Conservation (phyloP, 2,329 filamentous ascomycete genomes). For the Byssoonygena ceratinophila region DNA sequence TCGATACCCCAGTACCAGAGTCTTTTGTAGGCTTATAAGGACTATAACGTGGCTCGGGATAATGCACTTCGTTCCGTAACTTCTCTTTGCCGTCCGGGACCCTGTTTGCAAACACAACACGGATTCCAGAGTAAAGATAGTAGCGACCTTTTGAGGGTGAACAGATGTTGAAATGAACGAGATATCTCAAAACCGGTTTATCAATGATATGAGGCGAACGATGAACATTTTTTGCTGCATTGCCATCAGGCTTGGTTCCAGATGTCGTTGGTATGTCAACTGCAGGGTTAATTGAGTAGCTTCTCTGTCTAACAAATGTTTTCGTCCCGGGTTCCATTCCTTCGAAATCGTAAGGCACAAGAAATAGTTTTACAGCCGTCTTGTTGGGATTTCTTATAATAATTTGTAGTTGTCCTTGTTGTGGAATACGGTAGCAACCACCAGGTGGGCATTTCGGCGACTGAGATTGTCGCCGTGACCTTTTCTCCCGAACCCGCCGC, state of each 20-base stretch:
- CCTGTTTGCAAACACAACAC: conserved; percentile 92
- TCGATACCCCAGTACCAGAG: conserved; percentile 35
- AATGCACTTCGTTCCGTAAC: conserved; percentile 76
- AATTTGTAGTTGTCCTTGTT: conserved; percentile 89
- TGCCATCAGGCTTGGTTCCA: conserved; percentile 34
- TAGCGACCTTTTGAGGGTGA: conserved; percentile 71
- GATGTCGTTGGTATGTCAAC: conserved; percentile 55
- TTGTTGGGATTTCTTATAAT: conserved; percentile 98
- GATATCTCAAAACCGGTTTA: conserved; percentile 70
- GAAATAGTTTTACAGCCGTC: conserved; percentile 89
- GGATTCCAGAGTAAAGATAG: conserved; percentile 82
- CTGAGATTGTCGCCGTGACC: conserved; percentile 47
- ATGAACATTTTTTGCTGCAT: conserved; percentile 45
- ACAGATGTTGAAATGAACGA: conserved; percentile 89
- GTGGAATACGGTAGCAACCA: conserved; percentile 85
- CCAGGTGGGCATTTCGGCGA: conserved; percentile 63
- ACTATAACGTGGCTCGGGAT: conserved; percentile 77
- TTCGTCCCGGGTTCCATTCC: conserved; percentile 93
- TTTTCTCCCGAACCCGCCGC: conserved; percentile 44
- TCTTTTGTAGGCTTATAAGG: conserved; percentile 61
- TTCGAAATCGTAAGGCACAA: conserved; percentile 81
- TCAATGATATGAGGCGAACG: conserved; percentile 32
- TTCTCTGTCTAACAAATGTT: conserved; percentile 89
- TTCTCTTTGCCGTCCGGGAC: conserved; percentile 93
- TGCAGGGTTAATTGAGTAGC: conserved; percentile 77